Conservation (phyloP, 1,284 basidiomycete species). For the Leccinum griseonigrum region DNA sequence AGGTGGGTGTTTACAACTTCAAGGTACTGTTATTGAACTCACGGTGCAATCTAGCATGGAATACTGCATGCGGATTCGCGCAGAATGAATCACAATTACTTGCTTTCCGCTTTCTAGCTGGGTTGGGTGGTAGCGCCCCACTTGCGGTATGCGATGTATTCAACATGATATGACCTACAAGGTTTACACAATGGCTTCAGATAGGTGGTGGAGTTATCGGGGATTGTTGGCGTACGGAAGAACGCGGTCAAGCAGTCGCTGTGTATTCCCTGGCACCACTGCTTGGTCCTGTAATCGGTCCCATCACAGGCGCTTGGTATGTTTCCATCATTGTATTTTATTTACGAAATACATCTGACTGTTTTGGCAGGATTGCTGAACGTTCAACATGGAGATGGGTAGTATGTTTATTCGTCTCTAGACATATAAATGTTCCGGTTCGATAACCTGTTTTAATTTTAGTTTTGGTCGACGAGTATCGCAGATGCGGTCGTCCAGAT, state of each 20-base stretch:
- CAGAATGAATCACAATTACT: slow-evolving; percentile 55
- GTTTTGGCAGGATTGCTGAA: slow-evolving; percentile 47
- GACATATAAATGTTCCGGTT: neutral
- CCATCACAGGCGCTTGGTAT: slow-evolving; percentile 60
- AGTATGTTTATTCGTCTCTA: slow-evolving; percentile 32
- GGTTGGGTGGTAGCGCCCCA: slow-evolving; percentile 64
- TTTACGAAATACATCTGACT: neutral
- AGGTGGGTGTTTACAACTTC: slow-evolving; percentile 35
- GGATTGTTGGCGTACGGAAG: slow-evolving; percentile 68
- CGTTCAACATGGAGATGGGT: slow-evolving; percentile 67
- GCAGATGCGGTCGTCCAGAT: slow-evolving; percentile 49
- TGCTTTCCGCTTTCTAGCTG: slow-evolving; percentile 63
- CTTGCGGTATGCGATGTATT: slow-evolving; percentile 45
- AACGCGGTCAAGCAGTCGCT: slow-evolving; percentile 66
- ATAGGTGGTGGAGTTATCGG: slow-evolving; percentile 67
- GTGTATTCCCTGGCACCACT: slow-evolving; percentile 63
- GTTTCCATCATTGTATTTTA: slow-evolving; percentile 3
- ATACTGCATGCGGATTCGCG: slow-evolving; percentile 64
- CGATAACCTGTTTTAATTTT: neutral
- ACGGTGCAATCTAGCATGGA: slow-evolving; percentile 48
- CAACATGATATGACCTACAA: neutral
- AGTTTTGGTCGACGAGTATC: slow-evolving; percentile 66
- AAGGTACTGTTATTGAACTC: neutral
- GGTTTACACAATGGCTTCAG: slow-evolving; percentile 27
- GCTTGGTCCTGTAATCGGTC: slow-evolving; percentile 62